Evolutionary conservation across 768 basidiomycete genomes (phyloP), one percentile per base, ranked within the genome.

Genomic region (Nidularia pulvinata): DNA sequence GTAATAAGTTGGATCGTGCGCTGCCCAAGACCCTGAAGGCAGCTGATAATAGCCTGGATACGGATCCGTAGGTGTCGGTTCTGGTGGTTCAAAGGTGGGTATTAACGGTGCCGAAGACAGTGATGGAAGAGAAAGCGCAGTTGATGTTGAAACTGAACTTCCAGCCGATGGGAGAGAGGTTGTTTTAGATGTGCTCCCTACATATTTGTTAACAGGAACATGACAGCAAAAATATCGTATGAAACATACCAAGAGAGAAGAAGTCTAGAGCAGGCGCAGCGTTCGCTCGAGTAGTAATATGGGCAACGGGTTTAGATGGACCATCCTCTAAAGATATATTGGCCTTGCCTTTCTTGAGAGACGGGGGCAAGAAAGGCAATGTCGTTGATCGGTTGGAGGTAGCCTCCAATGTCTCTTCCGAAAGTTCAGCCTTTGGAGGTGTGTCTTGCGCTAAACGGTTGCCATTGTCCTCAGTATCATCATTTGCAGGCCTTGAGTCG

Each of bases 21-120:
- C 83, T 25, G 82, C 87, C 85, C 92, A 95, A 34, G 78, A 68
- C 14, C 93, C 93, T 6, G 89, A 88, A 0, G 93, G 91, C 16
- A 89, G 78, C 51, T 87, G 85, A 60, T 94, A 93, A 71, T 94
- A 95, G 5, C 93, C 93, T 1, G 93, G 93, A 66, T 93, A 92
- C 13, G 83, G 81, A 62, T 94, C 93, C 6, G 76, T 75, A 3
- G 82, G 80, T 5, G 85, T 87, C 1, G 93, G 92, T 50, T 86
- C 84, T 1, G 91, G 92, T 0, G 86, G 83, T 42, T 80, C 74
- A 58, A 86, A 92, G 44, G 82, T 83, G 5, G 86, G 79, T 9
- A 93, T 65, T 11, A 66, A 67, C 4, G 91, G 91, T 0, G 92
- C 91, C 22, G 91, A 83, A 19, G 87, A 88, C 11, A 83, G 47